Evolutionary conservation across 2,329 filamentous ascomycete genomes (phyloP).

Genomic region (Xylariaceae sp.): DNA sequence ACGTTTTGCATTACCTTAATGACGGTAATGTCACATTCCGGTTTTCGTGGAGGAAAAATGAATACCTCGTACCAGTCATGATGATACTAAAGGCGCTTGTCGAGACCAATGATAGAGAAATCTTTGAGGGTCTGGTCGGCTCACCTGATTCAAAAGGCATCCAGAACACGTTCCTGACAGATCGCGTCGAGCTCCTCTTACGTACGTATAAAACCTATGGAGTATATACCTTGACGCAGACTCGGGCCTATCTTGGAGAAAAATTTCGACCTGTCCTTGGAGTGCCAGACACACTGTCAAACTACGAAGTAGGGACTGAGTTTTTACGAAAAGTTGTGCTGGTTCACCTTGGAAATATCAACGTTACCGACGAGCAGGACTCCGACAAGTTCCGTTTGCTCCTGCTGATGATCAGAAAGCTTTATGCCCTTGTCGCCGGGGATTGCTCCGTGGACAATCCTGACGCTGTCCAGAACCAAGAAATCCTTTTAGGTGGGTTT

Average conservation of each 20-base stretch:
- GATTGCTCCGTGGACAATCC: slow-evolving; percentile 94
- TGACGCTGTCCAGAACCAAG: slow-evolving; percentile 93
- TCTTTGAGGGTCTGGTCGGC: slow-evolving; percentile 90
- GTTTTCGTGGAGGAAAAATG: slow-evolving; percentile 96
- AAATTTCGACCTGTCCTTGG: slow-evolving; percentile 88
- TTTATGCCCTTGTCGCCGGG: slow-evolving; percentile 87
- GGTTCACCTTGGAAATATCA: slow-evolving; percentile 81
- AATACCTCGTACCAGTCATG: slow-evolving; percentile 91
- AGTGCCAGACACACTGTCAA: slow-evolving; percentile 75
- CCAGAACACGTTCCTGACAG: slow-evolving; percentile 87
- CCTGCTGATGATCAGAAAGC: slow-evolving; percentile 92
- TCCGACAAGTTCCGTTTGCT: slow-evolving; percentile 91
- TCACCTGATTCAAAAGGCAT: slow-evolving; percentile 69
- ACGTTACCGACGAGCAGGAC: slow-evolving; percentile 80
- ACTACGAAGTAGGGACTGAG: slow-evolving; percentile 86
- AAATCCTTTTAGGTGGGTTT: slow-evolving; percentile 88
- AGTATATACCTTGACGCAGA: slow-evolving; percentile 76
- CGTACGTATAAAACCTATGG: slow-evolving; percentile 91
- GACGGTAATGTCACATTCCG: slow-evolving; percentile 96
- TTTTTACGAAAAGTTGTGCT: slow-evolving; percentile 87
- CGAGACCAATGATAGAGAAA: slow-evolving; percentile 94
- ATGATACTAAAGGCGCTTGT: slow-evolving; percentile 95
- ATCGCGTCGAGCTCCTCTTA: slow-evolving; percentile 86
- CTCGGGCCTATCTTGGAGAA: slow-evolving; percentile 78
- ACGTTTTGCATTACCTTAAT: slow-evolving; percentile 89